These are phyloP conservation scores for Penicillium bovifimosum DNA, from an alignment of 495 filamentous ascomycete species.

Conservation along the genomic window DNA sequence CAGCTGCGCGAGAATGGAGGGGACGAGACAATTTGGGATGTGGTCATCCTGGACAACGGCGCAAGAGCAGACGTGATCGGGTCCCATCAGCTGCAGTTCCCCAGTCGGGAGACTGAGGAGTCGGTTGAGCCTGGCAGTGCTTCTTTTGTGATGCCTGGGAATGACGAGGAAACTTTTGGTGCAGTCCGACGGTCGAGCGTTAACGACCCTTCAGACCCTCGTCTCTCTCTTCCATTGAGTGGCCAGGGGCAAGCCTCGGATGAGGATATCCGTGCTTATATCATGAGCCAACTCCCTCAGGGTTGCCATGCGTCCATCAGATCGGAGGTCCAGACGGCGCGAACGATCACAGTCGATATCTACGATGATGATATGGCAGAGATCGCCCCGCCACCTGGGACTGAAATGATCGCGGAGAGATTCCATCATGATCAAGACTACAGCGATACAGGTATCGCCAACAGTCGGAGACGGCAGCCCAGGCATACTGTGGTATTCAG, in stretches of 20 bases:
- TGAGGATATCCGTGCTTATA: conserved; percentile 41
- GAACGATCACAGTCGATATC: conserved; percentile 69
- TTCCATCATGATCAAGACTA: conserved; percentile 37
- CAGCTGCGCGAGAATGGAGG: conserved; percentile 46
- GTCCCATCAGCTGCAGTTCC: conserved; percentile 31
- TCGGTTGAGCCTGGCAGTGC: conserved; percentile 19
- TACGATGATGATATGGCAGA: conserved; percentile 54
- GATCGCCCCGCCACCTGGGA: conserved; percentile 58
- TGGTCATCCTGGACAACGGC: conserved; percentile 65
- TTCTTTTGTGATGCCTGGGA: conserved; percentile 37
- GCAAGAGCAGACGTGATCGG: conserved; percentile 53
- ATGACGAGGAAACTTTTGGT: conserved; percentile 39
- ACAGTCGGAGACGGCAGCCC: conserved; percentile 18
- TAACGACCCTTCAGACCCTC: conserved; percentile 15
- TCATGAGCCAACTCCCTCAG: conserved; percentile 41
- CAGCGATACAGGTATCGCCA: conserved; percentile 11
- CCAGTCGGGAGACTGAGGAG: conserved; percentile 13
- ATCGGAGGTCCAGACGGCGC: conserved; percentile 57
- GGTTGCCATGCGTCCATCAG: conserved; percentile 56
- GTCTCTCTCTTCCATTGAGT: conserved; percentile 28
- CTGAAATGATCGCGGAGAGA: conserved; percentile 59
- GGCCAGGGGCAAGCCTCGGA: conserved; percentile 36
- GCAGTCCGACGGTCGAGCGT: conserved; percentile 37
- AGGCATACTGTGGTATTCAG: conserved; percentile 43
- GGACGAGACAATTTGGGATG: conserved; percentile 71